These are phyloP conservation scores for Trypanosoma vivax DNA, from an alignment of 208 protist genomes.

Conservation along the genomic window DNA sequence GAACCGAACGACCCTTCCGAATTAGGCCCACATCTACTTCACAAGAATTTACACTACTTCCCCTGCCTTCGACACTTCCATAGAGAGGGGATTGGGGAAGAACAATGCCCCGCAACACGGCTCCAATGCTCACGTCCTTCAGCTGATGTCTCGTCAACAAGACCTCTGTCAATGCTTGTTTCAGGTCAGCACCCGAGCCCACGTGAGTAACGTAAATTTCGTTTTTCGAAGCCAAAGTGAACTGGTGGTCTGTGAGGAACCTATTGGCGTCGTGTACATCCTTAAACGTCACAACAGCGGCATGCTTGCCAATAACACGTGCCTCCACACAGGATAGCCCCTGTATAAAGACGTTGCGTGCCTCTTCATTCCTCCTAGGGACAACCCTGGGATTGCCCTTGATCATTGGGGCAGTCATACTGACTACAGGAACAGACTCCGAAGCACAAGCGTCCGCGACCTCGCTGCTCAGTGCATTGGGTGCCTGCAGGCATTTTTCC, in stretches of 20 bases:
- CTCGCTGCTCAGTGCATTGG: conserved; percentile 12
- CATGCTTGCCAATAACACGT: conserved; percentile 39
- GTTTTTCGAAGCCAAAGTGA: conserved; percentile 25
- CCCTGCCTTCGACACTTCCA: neutral
- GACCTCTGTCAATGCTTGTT: conserved; percentile 18
- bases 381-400: neutral
- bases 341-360: conserved; percentile 4
- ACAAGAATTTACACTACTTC: conserved; percentile 33
- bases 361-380: neutral
- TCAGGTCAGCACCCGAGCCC: conserved; percentile 17
- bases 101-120: conserved; percentile 56
- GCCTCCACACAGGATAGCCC: conserved; percentile 23
- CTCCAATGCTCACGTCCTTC: conserved; percentile 25
- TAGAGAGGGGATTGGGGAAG: conserved; percentile 17
- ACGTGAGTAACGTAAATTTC: conserved; percentile 35
- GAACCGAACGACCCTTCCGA: conserved; percentile 20
- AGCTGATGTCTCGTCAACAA: conserved; percentile 19
- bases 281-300: conserved; percentile 35
- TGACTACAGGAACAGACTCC: neutral
- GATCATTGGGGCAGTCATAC: no score
- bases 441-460: neutral
- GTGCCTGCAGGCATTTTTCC: conserved; percentile 24
- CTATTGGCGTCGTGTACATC: conserved; percentile 35
- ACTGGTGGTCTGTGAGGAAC: conserved; percentile 47
- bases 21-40: conserved; percentile 58